phyloP scores from a whole-genome alignment of 345 rosid genomes.

The Gossypium bickii region DNA sequence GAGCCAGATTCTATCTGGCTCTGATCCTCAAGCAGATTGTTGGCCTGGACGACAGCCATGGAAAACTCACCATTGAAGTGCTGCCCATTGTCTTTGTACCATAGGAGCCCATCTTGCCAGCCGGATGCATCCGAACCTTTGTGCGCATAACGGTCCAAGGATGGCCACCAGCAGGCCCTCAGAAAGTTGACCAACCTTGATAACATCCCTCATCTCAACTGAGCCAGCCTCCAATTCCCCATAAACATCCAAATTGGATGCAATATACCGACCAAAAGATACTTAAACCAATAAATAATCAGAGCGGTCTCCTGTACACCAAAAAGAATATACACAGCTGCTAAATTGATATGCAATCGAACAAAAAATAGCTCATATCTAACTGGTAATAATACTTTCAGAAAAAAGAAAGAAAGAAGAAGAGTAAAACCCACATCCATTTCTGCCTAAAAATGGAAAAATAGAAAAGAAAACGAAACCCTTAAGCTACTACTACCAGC shows the following conservation, averaged over 20 bases:
- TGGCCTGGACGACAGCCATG: slow-evolving; percentile 95
- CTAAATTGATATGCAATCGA: not conserved
- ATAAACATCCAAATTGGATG: slow-evolving; percentile 51
- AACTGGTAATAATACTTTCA: not conserved
- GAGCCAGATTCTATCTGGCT: slow-evolving; percentile 93
- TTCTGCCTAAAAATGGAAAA: slow-evolving; percentile 4
- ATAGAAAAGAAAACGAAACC: not conserved
- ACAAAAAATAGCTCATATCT: not conserved
- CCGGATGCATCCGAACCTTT: slow-evolving; percentile 55
- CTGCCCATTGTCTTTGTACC: slow-evolving; percentile 96
- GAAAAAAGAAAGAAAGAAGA: not conserved
- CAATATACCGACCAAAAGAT: slow-evolving; percentile 12
- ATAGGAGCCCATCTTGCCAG: slow-evolving; percentile 82
- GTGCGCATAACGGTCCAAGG: slow-evolving; percentile 45
- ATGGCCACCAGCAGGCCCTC: slow-evolving; percentile 84
- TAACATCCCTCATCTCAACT: slow-evolving; percentile 99
- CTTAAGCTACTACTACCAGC: not conserved
- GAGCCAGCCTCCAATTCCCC: slow-evolving; percentile 42
- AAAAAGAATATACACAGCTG: not conserved
- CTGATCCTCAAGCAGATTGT: slow-evolving; percentile 90
- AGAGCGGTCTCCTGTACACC: slow-evolving; percentile 24
- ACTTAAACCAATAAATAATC: not conserved
- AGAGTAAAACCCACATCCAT: slow-evolving; percentile 14
- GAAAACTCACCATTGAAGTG: slow-evolving; percentile 85
- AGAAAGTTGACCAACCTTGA: slow-evolving; percentile 72